Base-by-base conservation (phyloP, 2,329 filamentous ascomycete species). In the Exophiala dermatitidis region DNA sequence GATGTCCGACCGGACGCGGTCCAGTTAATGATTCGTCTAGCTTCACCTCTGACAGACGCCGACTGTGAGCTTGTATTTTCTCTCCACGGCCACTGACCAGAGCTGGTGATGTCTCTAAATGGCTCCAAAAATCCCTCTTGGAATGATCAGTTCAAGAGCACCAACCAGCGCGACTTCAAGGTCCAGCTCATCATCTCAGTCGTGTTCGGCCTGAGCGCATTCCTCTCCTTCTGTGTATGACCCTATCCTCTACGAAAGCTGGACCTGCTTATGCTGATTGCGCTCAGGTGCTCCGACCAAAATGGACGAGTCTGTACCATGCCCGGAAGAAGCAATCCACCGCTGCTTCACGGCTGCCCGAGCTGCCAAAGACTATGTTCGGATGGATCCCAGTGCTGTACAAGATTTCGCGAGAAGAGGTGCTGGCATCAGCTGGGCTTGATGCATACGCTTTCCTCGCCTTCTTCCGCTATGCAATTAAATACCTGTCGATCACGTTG, bases 391-490 rank as follows among this genome's bases (percentile, higher is more conserved):
- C 90, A 1, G 82, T 84, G 2, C 73, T 98, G 38, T 93, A 90
- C 73, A 81, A 73, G 61, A 87, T 98, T 57, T 88, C 84, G 1
- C 90, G 97, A 61, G 84, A 95, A 66, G 86, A 97, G 69, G 83
- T 98, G 3, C 77, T 98, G 49, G 84, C 86, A 10, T 91, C 90
- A 19, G 91, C 91, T 12, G 93, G 93, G 0, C 79, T 98, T 46
- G 93, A 98, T 73, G 93, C 93, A 47, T 98, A 88, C 72, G 93
- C 96, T 60, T 96, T 98, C 67, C 77, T 98, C 9, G 81, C 85
- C 10, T 98, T 98, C 71, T 97, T 96, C 77, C 94, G 90, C 68
- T 93, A 97, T 82, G 85, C 91, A 8, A 87, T 90, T 60, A 88
- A 86, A 58, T 86, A 96, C 62, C 84, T 97, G 47, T 74, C 80